These are phyloP conservation scores for Diaporthe vaccinii DNA, from an alignment of 2,329 filamentous ascomycete genomes.

Conservation along the genomic window DNA sequence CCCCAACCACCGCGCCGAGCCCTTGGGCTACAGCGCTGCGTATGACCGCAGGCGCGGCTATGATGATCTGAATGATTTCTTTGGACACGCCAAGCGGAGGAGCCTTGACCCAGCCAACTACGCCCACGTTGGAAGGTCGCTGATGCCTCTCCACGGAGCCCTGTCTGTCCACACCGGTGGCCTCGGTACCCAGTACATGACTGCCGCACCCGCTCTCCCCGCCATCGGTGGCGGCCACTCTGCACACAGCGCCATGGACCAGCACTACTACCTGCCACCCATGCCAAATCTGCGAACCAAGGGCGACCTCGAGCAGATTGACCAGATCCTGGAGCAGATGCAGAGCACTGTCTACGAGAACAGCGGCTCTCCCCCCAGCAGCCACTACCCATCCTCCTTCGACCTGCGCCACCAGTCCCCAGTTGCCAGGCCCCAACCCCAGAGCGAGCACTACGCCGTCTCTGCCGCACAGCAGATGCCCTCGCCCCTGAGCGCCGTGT, in stretches of 20 bases:
- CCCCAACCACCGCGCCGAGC: conserved; percentile 67
- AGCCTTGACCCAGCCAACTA: conserved; percentile 93
- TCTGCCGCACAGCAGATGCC: conserved; percentile 68
- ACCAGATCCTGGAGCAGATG: conserved; percentile 95
- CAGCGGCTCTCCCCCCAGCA: conserved; percentile 83
- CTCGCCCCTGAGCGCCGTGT: conserved; percentile 70
- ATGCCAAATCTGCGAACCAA: conserved; percentile 93
- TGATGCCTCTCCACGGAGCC: conserved; percentile 84
- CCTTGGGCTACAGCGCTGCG: conserved; percentile 71
- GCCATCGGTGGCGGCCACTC: conserved; percentile 69
- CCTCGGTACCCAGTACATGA: conserved; percentile 69
- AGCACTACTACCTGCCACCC: conserved; percentile 89
- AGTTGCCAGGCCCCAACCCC: conserved; percentile 46
- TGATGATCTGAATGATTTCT: conserved; percentile 93
- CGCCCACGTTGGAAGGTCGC: conserved; percentile 88
- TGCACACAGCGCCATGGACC: conserved; percentile 71
- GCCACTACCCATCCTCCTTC: conserved; percentile 78
- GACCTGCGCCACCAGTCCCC: conserved; percentile 65
- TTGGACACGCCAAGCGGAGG: conserved; percentile 91
- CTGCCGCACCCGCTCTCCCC: conserved; percentile 59
- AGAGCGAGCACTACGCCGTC: conserved; percentile 52
- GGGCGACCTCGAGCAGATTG: conserved; percentile 92
- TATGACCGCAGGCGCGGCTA: conserved; percentile 87
- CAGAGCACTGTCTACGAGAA: conserved; percentile 97
- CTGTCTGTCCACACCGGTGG: conserved; percentile 71